These are phyloP conservation scores for Thielaviopsis ethacetica DNA, from an alignment of 2,329 filamentous ascomycete species.

Conservation along the genomic window DNA sequence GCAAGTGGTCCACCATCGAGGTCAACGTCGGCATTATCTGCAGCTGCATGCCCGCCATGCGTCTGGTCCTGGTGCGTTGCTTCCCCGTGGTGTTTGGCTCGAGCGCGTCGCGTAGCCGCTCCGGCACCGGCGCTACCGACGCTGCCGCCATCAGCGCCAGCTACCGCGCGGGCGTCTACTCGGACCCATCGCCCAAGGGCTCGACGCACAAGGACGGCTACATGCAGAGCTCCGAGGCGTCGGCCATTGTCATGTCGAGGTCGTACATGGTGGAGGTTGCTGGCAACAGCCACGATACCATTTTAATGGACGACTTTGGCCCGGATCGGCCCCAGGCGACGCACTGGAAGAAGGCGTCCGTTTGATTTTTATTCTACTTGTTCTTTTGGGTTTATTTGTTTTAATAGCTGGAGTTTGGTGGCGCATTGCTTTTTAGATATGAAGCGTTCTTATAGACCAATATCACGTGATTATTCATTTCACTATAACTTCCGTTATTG, in stretches of 20 bases:
- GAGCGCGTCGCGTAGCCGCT: not conserved
- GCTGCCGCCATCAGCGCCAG: not conserved
- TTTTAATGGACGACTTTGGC: not conserved
- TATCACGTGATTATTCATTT: too few species aligned
- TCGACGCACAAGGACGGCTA: not conserved
- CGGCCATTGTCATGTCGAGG: conserved; percentile 5
- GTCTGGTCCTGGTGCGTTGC: conserved; percentile 15
- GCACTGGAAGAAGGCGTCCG: not conserved
- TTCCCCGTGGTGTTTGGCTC: conserved; percentile 13
- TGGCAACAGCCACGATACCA: not conserved
- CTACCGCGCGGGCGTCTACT: not conserved
- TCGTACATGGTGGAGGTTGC: conserved; percentile 5
- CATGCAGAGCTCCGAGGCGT: conserved; percentile 1
- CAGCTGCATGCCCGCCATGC: conserved; percentile 17
- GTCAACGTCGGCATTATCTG: conserved; percentile 18
- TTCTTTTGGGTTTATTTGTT: not conserved
- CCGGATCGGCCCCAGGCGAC: not conserved
- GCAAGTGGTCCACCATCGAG: conserved; percentile 18
- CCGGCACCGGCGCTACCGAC: not conserved
- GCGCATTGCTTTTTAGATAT: too few species aligned
- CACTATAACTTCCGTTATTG: too few species aligned
- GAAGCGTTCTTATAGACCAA: too few species aligned
- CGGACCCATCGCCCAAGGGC: not conserved
- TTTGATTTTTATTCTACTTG: not conserved
- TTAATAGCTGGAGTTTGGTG: not conserved